Conservation (phyloP, 148 eudicot species). For the Vaccinium corymbosum region DNA sequence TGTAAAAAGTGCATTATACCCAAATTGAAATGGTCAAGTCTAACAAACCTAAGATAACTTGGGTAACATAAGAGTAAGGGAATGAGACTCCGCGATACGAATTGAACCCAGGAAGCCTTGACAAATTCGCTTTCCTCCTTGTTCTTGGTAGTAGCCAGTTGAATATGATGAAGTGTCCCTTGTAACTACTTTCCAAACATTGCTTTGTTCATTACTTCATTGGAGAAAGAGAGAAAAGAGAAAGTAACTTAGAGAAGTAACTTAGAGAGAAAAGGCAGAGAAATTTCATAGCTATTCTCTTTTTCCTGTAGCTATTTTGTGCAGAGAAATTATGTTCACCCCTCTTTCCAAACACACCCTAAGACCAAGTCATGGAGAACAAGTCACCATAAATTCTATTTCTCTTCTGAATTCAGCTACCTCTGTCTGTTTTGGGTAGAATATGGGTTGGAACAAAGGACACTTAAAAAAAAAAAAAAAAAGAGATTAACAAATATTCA, state of each 20-base stretch:
- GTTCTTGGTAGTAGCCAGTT: not conserved
- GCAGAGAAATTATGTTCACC: not conserved
- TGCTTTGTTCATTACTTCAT: too few relatives aligned
- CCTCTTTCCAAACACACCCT: not conserved
- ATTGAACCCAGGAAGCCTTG: too few relatives aligned
- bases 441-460: not conserved
- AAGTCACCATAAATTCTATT: not conserved
- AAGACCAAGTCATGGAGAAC: not conserved
- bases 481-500: too few relatives aligned
- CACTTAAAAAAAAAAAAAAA: too few relatives aligned
- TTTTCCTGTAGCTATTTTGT: not conserved
- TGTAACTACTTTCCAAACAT: not conserved
- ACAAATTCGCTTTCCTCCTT: too few relatives aligned
- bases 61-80: not conserved
- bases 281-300: not conserved
- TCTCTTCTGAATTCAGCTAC: not conserved
- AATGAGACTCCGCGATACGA: not conserved
- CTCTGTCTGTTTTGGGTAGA: not conserved
- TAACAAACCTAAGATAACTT: not conserved
- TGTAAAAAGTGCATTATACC: not conserved
- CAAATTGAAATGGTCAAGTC: not conserved
- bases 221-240: too few relatives aligned
- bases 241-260: not conserved
- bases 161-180: not conserved
- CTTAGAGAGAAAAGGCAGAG: not conserved